A percentile compares a stretch with the other conserved stretches of the same genome.
Conservation (phyloP, 345 rosid species). For the Brassica juncea region DNA sequence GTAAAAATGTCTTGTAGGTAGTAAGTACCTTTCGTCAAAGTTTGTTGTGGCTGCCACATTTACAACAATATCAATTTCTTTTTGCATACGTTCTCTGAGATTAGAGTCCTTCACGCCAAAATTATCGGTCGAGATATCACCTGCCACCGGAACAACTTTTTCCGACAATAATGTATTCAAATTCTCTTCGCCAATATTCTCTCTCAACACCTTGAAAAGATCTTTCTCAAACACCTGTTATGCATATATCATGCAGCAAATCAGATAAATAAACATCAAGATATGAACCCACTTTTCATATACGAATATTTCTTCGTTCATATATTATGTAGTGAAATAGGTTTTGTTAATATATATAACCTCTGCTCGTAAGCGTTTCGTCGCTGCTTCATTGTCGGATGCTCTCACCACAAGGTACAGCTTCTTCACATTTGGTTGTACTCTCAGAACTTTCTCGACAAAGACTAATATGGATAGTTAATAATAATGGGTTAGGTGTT, state of each 20-base stretch:
- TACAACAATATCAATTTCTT: slow-evolving; percentile 36
- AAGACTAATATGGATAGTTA: slow-evolving; percentile 50
- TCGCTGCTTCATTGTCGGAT: slow-evolving; percentile 60
- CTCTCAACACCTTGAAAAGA: slow-evolving; percentile 34
- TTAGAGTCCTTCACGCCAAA: slow-evolving; percentile 24
- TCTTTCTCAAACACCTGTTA: slow-evolving; percentile 31
- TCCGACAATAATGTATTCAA: slow-evolving; percentile 20
- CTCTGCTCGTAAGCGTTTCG: slow-evolving; percentile 67
- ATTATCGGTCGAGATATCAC: slow-evolving; percentile 27
- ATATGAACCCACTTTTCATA: not conserved
- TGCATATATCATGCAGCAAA: not conserved
- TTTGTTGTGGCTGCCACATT: slow-evolving; percentile 43
- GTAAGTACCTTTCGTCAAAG: slow-evolving; percentile 42
- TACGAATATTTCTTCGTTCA: not conserved
- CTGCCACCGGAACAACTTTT: slow-evolving; percentile 33
- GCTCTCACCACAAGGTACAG: slow-evolving; percentile 82
- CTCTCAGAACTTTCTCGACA: slow-evolving; percentile 78
- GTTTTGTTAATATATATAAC: slow-evolving; percentile 33
- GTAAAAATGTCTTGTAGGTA: not conserved
- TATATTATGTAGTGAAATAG: not conserved
- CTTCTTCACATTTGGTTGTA: slow-evolving; percentile 85
- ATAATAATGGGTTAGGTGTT: not conserved
- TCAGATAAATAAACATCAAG: not conserved
- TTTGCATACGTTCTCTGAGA: slow-evolving; percentile 29
- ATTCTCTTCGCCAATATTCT: slow-evolving; percentile 30